Evolutionary conservation across 78 protist species (phyloP), one percentile per base, ranked within the genome.

Genomic region (Dictyostelium capitatum): DNA sequence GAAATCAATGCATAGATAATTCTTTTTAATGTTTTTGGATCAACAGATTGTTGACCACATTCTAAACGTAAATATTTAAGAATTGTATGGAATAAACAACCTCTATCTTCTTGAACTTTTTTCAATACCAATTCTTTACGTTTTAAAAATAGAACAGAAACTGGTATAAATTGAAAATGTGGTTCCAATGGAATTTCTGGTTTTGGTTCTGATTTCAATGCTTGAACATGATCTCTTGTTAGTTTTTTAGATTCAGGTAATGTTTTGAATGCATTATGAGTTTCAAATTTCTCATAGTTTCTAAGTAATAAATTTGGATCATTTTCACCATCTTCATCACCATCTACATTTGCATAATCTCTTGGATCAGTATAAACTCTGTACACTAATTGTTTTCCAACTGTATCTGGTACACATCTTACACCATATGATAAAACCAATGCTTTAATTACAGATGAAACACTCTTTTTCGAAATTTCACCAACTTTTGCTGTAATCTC

Each of bases 361-460:
- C 3, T 23, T 10, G 69, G 47, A 37, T 79, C 83, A 0, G 62
- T 12, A 28, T 20, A 79, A n/a, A 79, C 20, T 56, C 70, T 79
- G 10, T 79, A 79, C 19, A 23, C 15, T 2, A 79, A 56, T 56
- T 79, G 83, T 56, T 43, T 79, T 20, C 83, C 83, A 5, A 37
- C 53, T 4, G 53, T 54, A 11, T 54, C 83, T 4, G 83, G 83
- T 9, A 79, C 51, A 37, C 14, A 10, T 20, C 37, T 54, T 30
- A 79, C 54, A 37, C 50, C 6, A 37, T 54, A 54, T 10, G 70
- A 54, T 3, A 79, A 30, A 20, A 79, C 56, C 17, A 79, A 32
- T 7, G 17, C 6, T 30, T 28, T 51, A 17, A 79, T 32, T 3
- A 56, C n/a, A 8, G 17, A 1, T 7, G 17, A 19, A 15, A 79